Conservation (phyloP, 805 yeast genomes). For the Ogataea methylovora region DNA sequence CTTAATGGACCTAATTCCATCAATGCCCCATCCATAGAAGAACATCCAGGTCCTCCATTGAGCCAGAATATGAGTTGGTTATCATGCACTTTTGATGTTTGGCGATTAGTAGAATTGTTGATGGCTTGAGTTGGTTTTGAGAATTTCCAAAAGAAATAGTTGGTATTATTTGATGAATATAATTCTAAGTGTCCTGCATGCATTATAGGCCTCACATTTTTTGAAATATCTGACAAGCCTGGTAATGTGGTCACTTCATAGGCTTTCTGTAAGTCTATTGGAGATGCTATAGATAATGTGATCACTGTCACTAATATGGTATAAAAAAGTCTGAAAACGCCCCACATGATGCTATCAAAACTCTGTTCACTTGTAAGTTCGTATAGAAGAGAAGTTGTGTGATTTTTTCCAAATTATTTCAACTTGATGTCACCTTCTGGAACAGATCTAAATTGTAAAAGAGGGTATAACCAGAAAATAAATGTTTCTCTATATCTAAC, state of each 20-base stretch:
- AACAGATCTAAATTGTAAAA: no score
- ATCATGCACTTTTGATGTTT: background rate
- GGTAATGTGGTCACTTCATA: constrained; percentile 18
- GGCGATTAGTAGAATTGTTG: background rate
- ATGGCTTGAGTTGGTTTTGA: constrained; percentile 14
- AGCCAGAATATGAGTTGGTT: constrained; percentile 66
- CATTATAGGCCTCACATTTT: constrained; percentile 39
- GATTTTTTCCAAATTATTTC: no score
- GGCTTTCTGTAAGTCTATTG: constrained; percentile 1
- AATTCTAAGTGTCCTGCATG: constrained; percentile 62
- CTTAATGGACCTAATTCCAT: constrained; percentile 90
- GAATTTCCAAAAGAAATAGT: constrained; percentile 76
- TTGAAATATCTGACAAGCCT: constrained; percentile 16
- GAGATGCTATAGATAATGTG: background rate
- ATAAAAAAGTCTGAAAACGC: background rate
- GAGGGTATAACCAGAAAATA: no score
- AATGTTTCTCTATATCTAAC: no score
- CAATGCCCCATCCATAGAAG: constrained; percentile 95
- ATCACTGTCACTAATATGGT: background rate
- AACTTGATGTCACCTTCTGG: no score
- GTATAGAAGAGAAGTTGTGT: no score
- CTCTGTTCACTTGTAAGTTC: no score
- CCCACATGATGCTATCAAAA: no score
- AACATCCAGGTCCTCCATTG: constrained; percentile 98
- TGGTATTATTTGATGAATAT: constrained; percentile 42